Percentiles rank a stretch among this genome's conserved stretches.
Conservation (phyloP, 78 protist species). For the Dictyostelium firmibasis region DNA sequence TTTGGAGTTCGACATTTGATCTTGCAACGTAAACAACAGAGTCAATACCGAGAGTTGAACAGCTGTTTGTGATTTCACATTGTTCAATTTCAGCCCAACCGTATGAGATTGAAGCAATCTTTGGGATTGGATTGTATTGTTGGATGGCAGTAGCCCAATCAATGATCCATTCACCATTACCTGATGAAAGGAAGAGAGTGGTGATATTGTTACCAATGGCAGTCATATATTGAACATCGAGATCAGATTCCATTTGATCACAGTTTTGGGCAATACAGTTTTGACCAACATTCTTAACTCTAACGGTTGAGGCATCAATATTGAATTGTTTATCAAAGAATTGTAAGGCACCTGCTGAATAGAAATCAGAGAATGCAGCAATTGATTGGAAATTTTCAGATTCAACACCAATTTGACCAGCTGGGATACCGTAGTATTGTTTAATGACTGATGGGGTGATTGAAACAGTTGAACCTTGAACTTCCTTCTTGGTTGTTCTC, state of each 20-base stretch:
- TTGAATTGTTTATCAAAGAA: background rate
- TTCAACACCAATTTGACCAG: constrained; percentile 2
- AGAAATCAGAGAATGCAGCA: constrained; percentile 73
- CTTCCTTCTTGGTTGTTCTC: background rate
- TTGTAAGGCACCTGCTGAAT: constrained; percentile 48
- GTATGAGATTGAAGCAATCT: constrained; percentile 62
- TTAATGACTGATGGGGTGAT: constrained; percentile 63
- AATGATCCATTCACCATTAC: constrained; percentile 58
- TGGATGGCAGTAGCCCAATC: constrained; percentile 49
- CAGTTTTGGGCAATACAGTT: constrained; percentile 38
- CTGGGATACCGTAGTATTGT: constrained; percentile 60
- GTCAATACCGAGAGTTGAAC: constrained; percentile 25
- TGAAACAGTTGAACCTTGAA: background rate
- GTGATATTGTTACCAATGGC: constrained; percentile 51
- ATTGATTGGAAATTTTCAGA: constrained; percentile 33
- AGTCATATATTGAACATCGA: constrained; percentile 73
- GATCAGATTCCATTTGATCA: constrained; percentile 70
- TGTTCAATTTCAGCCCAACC: constrained; percentile 82
- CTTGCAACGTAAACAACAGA: constrained; percentile 53
- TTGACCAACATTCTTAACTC: constrained; percentile 45
- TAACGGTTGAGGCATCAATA: background rate
- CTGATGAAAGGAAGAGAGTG: constrained; percentile 50
- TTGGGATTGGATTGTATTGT: constrained; percentile 24
- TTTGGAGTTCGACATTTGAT: constrained; percentile 67
- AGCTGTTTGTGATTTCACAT: constrained; percentile 48